Evolutionary conservation across 169 alveolate genomes (phyloP).

Genomic region (Plasmodium ovale): DNA sequence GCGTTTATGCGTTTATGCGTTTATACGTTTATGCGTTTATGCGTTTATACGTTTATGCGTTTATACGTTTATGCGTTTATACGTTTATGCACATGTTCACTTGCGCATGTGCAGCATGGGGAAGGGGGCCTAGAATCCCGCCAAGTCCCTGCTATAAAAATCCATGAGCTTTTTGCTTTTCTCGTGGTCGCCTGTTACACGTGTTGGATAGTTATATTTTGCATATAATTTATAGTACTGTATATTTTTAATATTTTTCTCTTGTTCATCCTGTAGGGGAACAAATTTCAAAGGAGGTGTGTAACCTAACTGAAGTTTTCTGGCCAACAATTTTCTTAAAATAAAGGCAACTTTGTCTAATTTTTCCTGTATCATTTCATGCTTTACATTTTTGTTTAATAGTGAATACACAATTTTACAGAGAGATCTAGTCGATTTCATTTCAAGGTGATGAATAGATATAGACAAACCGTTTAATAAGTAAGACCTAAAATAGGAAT

Average conservation of each 20-base stretch:
- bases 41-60: too few relatives aligned
- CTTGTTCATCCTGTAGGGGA: conserved; percentile 60
- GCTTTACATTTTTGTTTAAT: conserved; percentile 72
- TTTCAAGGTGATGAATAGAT: conserved; percentile 82
- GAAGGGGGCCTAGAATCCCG: conserved; percentile 24
- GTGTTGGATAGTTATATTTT: conserved; percentile 47
- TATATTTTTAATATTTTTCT: conserved; percentile 44
- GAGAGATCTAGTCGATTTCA: conserved; percentile 79
- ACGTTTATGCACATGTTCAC: background rate
- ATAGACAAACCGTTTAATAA: conserved; percentile 81
- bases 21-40: too few relatives aligned
- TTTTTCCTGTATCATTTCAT: conserved; percentile 77
- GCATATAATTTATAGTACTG: conserved; percentile 63
- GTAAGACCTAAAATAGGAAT: conserved; percentile 78
- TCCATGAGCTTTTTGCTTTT: conserved; percentile 13
- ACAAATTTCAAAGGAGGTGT: conserved; percentile 85
- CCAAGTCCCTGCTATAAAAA: conserved; percentile 31
- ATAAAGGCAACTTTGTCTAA: conserved; percentile 77
- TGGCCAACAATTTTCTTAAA: conserved; percentile 82
- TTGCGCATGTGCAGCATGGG: background rate
- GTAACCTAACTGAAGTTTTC: conserved; percentile 85
- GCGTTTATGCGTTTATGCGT: too few relatives aligned
- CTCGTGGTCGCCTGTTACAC: background rate
- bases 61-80: too few relatives aligned
- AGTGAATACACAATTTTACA: conserved; percentile 83